Base-by-base conservation (phyloP, 139 green algal species). In the Chlamydomonas sphaeroides region DNA sequence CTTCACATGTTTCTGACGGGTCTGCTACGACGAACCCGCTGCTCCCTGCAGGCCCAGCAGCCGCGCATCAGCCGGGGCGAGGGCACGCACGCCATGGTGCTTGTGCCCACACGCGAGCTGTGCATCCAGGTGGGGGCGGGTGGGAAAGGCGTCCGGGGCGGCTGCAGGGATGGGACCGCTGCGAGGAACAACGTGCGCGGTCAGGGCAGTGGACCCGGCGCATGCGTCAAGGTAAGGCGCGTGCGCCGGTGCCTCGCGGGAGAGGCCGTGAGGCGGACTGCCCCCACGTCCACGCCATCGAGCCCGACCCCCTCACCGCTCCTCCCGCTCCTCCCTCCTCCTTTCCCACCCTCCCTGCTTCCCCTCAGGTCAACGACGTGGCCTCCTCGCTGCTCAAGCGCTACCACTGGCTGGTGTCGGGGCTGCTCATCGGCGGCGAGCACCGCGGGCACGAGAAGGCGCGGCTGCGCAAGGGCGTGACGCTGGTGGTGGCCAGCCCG, bases 391-490 rank as follows among this genome's bases (percentile, higher is more conserved):
- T 88, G 39, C 49, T 88, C 20, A 38, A 25, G 49, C 49, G 65
- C 36, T 92, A 84, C 79, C 68, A 62, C 80, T 93, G 89, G 89
- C 75, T 93, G 25, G 87, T 91, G 41, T 17, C 41, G 39, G 75
- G 53, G 70, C 59, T 86, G 69, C 42, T 74, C 5, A 74, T 80
- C 33, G 76, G 97, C 33, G 96, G 96, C 5, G 97, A 99, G 90
- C 94, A 97, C 83, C 83, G 93, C 10, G 76, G 65, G 38, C 96
- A 97, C 69, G 97, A 99, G 89, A 99, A 99, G 91, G 94, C 95
- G 36, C 90, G 96, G 36, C 91, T 99, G 86, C 83, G 95, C n/a
- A 97, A 96, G 87, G 96, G 96, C 17, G 86, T 99, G 32, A 95
- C 85, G 30, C 65, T 98, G 32, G 78, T 99, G 68, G 92, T 96